Conservation (phyloP, 352 stramenopile genomes). For the Discostella stelligera region DNA sequence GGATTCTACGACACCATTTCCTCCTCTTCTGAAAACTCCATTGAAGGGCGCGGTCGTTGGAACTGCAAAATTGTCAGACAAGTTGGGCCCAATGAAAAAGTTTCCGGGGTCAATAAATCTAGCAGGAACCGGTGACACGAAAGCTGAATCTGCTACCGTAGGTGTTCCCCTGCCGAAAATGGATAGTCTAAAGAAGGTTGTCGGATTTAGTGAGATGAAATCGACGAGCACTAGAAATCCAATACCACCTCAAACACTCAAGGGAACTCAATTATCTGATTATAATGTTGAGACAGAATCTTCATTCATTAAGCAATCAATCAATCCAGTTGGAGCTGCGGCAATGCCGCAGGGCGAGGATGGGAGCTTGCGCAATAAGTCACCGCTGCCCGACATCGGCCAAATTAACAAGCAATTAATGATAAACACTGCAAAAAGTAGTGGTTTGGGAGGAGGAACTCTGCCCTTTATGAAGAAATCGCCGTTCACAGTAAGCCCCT, state of each 20-base stretch:
- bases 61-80: constrained; percentile 3
- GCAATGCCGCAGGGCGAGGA: background rate
- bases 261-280: constrained; percentile 4
- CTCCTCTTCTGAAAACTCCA: constrained; percentile 1
- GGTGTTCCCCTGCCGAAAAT: background rate
- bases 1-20: background rate
- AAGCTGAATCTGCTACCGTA: background rate
- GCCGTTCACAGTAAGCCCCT: background rate
- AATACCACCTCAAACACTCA: background rate
- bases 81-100: background rate
- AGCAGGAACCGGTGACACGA: background rate
- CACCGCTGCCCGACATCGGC: background rate
- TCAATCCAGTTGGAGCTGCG: background rate
- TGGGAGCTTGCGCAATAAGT: background rate
- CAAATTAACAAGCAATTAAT: background rate
- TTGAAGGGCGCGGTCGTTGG: constrained; percentile 4
- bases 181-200: background rate
- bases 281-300: background rate
- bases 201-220: background rate
- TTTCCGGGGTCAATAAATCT: constrained; percentile 9
- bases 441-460: background rate
- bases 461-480: constrained; percentile 9
- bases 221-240: background rate
- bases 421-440: background rate
- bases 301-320: background rate